Evolutionary conservation across 805 yeast genomes (phyloP).

Genomic region (Dipodascopsis uninucleata): DNA sequence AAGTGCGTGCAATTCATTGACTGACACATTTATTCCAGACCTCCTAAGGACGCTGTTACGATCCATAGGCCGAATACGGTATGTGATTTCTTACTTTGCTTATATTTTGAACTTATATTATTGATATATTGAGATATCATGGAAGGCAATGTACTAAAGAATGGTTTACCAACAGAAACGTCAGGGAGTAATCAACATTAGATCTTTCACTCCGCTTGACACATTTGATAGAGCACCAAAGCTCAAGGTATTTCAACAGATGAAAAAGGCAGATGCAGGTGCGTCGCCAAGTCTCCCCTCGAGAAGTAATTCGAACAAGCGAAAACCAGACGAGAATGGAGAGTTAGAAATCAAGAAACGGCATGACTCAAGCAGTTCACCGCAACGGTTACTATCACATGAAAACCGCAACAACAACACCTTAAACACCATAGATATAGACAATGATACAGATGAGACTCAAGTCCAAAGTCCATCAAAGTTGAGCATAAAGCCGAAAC

Average conservation of each 20-base stretch:
- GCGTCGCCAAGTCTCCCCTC: background rate
- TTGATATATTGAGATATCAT: background rate
- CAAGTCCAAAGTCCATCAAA: background rate
- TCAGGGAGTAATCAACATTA: too few species aligned
- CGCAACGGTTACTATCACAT: too few species aligned
- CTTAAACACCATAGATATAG: background rate
- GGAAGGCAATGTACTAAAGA: too few species aligned
- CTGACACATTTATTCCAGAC: too few species aligned
- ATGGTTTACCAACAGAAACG: background rate
- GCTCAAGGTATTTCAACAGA: constrained; percentile 3
- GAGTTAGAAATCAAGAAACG: background rate
- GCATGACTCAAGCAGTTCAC: background rate
- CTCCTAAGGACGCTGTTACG: constrained; percentile 4
- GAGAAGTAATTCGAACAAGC: background rate
- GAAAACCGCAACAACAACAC: background rate
- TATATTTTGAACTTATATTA: background rate
- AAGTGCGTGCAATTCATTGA: too few species aligned
- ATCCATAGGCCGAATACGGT: constrained; percentile 2
- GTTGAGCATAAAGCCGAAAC: constrained; percentile 6
- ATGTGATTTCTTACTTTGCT: background rate
- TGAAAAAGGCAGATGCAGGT: background rate
- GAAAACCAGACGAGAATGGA: background rate
- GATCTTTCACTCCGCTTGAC: constrained; percentile 1
- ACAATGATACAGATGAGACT: constrained; percentile 2
- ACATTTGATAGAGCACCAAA: constrained; percentile 1